A percentile compares a stretch with the other conserved stretches of the same genome.
phyloP scores from a whole-genome alignment of 371 early-diverging fungal species.

The Lichtheimia ornata region DNA sequence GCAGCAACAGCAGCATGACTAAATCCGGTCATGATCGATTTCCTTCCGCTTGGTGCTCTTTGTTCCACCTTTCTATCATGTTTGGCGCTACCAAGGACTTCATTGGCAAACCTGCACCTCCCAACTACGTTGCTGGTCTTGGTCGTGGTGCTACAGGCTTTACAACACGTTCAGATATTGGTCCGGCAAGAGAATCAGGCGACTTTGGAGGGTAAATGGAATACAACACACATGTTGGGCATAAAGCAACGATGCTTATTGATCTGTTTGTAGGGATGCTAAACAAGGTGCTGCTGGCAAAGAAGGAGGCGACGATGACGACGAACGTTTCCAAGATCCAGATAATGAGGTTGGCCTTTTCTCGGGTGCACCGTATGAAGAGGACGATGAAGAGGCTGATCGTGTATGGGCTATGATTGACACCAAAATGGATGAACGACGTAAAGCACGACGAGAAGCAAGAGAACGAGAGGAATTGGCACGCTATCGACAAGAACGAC shows the following conservation, averaged over 20 bases:
- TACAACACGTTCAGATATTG: constrained; percentile 97
- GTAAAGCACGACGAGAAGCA: constrained; percentile 73
- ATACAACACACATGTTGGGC: neutral
- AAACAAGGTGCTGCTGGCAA: constrained; percentile 31
- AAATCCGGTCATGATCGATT: no score
- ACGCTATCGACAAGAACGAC: constrained; percentile 57
- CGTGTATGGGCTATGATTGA: constrained; percentile 91
- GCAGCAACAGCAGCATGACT: no score
- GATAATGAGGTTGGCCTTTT: constrained; percentile 95
- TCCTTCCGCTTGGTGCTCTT: no score
- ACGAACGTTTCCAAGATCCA: constrained; percentile 84
- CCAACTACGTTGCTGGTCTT: constrained; percentile 95
- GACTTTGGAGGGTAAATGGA: constrained; percentile 46
- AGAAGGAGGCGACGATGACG: constrained; percentile 67
- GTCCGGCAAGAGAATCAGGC: constrained; percentile 87
- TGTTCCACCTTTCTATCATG: constrained; percentile 40
- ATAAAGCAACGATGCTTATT: neutral
- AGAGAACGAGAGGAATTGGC: constrained; percentile 62
- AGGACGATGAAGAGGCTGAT: constrained; percentile 98
- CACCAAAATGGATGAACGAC: constrained; percentile 86
- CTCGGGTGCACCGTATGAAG: constrained; percentile 85
- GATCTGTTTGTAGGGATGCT: constrained; percentile 36
- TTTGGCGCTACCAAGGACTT: constrained; percentile 81
- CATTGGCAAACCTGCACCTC: constrained; percentile 82
- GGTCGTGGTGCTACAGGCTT: constrained; percentile 97